Evolutionary conservation across 345 rosid genomes (phyloP).

Genomic region (Arabis alpina): DNA sequence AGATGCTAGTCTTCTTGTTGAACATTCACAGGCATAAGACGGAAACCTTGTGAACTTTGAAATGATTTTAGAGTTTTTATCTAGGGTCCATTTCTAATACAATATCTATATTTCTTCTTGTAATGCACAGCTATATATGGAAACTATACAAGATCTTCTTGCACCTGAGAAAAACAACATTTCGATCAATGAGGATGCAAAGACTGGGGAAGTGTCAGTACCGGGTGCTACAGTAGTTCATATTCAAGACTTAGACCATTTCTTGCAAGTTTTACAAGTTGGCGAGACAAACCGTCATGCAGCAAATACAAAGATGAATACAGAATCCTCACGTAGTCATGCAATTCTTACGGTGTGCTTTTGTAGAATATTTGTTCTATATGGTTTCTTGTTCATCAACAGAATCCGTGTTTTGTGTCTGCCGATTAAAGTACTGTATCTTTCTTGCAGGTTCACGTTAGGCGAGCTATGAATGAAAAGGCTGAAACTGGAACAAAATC

Average conservation of each 20-base stretch:
- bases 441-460: slow-evolving; percentile 61
- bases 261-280: slow-evolving; percentile 72
- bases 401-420: slow-evolving; percentile 15
- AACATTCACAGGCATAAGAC: background rate
- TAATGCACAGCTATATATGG: slow-evolving; percentile 79
- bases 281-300: slow-evolving; percentile 90
- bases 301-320: slow-evolving; percentile 87
- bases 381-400: slow-evolving; percentile 27
- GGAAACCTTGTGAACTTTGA: background rate
- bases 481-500: slow-evolving; percentile 47
- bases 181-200: slow-evolving; percentile 76
- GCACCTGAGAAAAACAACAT: slow-evolving; percentile 79
- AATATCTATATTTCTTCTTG: slow-evolving; percentile 15
- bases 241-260: slow-evolving; percentile 68
- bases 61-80: slow-evolving; percentile 2
- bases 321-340: slow-evolving; percentile 98
- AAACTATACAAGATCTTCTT: slow-evolving; percentile 89
- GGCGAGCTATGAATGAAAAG: slow-evolving; percentile 60
- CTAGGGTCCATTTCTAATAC: background rate
- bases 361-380: slow-evolving; percentile 16
- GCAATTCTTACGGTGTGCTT: slow-evolving; percentile 81
- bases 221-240: slow-evolving; percentile 69
- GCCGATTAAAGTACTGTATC: slow-evolving; percentile 16
- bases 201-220: slow-evolving; percentile 81
- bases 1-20: slow-evolving; percentile 19